These are phyloP conservation scores for Ceratobasidium sp. DNA, from an alignment of 1,284 basidiomycete species.

Conservation along the genomic window DNA sequence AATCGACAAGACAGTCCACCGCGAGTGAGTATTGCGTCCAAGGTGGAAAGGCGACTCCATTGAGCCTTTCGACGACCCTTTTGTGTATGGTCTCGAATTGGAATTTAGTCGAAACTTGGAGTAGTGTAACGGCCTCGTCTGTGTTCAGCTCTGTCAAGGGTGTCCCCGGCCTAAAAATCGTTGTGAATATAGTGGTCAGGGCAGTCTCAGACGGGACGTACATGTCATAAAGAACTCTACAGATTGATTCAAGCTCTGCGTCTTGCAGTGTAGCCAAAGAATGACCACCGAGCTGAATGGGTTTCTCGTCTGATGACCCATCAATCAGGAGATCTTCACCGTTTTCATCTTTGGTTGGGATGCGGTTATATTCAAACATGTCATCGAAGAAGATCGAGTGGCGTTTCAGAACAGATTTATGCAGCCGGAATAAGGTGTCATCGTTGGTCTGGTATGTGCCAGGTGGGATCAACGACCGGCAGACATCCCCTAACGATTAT, in stretches of 20 bases:
- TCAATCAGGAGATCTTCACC: slow-evolving; percentile 14
- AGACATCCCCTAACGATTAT: not conserved
- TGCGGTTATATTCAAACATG: slow-evolving; percentile 34
- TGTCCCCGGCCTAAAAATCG: slow-evolving; percentile 13
- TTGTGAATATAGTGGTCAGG: not conserved
- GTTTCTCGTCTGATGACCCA: slow-evolving; percentile 44
- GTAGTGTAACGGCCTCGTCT: not conserved
- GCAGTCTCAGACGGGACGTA: not conserved
- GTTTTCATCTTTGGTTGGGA: slow-evolving; percentile 4
- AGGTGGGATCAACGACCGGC: not conserved
- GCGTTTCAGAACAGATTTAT: slow-evolving; percentile 32
- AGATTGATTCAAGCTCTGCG: slow-evolving; percentile 15
- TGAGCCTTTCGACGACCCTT: slow-evolving; percentile 3
- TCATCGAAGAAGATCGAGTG: slow-evolving; percentile 39
- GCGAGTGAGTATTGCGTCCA: slow-evolving; percentile 2
- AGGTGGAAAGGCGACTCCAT: not conserved
- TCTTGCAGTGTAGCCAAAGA: slow-evolving; percentile 23
- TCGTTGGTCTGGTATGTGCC: slow-evolving; percentile 16
- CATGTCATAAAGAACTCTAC: slow-evolving; percentile 26
- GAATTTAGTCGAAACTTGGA: slow-evolving; percentile 29
- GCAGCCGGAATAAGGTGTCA: slow-evolving; percentile 34
- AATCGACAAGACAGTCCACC: slow-evolving; percentile 21
- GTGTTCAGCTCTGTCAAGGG: slow-evolving; percentile 13
- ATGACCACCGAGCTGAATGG: slow-evolving; percentile 29
- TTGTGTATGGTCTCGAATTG: slow-evolving; percentile 24